phyloP scores from a whole-genome alignment of 1,284 basidiomycete species.

The Pseudozyma thailandica region DNA sequence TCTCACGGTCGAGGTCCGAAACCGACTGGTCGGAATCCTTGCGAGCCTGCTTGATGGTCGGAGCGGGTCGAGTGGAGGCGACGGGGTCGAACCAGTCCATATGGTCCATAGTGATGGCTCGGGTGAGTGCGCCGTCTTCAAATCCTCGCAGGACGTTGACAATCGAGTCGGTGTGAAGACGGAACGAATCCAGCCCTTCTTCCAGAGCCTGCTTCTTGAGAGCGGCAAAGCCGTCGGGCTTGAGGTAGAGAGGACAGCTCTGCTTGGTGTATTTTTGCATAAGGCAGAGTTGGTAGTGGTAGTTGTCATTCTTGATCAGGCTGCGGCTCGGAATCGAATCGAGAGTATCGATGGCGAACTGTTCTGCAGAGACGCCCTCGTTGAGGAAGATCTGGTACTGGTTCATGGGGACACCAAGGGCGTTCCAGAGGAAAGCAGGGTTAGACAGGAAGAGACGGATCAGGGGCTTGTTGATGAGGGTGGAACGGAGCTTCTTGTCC shows the following conservation, averaged over 20 bases:
- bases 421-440: conserved; percentile 80
- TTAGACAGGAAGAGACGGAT: conserved; percentile 73
- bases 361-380: conserved; percentile 72
- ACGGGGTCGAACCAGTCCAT: conserved; percentile 79
- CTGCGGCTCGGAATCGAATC: conserved; percentile 60
- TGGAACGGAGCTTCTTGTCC: conserved; percentile 74
- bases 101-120: conserved; percentile 80
- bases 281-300: conserved; percentile 71
- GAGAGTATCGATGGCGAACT: conserved; percentile 67
- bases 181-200: conserved; percentile 74
- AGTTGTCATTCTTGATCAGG: conserved; percentile 64
- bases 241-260: conserved; percentile 81
- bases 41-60: conserved; percentile 63
- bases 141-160: conserved; percentile 73
- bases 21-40: conserved; percentile 69
- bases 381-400: conserved; percentile 78
- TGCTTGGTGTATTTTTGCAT: conserved; percentile 76
- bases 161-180: conserved; percentile 82
- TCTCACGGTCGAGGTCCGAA: conserved; percentile 75
- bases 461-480: conserved; percentile 77
- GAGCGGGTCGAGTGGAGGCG: conserved; percentile 70
- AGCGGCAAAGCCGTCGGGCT: conserved; percentile 75
- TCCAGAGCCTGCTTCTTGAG: conserved; percentile 73
- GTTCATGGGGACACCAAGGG: conserved; percentile 80
- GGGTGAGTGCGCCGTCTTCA: conserved; percentile 60